Evolutionary conservation across 257 asterid genomes (phyloP), one percentile per base, ranked within the genome.

Genomic region (Forsythia suspensa): DNA sequence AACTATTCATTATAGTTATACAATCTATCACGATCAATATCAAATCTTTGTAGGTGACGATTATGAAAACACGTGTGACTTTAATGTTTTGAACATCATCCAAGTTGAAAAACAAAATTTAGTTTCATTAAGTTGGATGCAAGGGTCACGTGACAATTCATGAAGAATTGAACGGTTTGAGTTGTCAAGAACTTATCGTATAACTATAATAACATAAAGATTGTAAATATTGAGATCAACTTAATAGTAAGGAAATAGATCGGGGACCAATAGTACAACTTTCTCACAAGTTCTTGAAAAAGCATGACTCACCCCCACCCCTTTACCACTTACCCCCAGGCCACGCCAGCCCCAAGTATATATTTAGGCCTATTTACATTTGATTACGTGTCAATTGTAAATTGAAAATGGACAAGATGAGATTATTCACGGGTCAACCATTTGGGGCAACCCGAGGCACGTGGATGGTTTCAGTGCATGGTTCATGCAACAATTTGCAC

Each of bases 401-500:
- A 55, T 55, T 55, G 65, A 16, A n/a, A 55, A 16, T 55, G 65
- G 24, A 55, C 29, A 55, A 55, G 57, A 3, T 13, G 59, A 48
- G 59, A 48, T 48, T 16, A 48, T 48, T 57, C 4, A 57, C 34
- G 34, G 34, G 66, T 57, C 66, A 57, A 57, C 34, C 4, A 57
- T 57, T 57, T 2, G 11, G 34, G 66, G 20, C 59, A 48, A 48
- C 8, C 59, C 20, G 59, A n/a, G 4, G n/a, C 66, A n/a, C 11
- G 29, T 57, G 66, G 29, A 57, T 57, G 66, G 66, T n/a, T 57
- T n/a, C 66, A 8, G 18, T 57, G 66, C 66, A 57, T 57, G 66
- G 66, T 18, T 57, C 66, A 57, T 57, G 66, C 66, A 57, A n/a
- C 66, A 24, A 57, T n/a, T 57, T 57, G 66, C n/a, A 57, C 66